Evolutionary conservation across 2,329 filamentous ascomycete genomes (phyloP).

Genomic region (Knufia petricola): DNA sequence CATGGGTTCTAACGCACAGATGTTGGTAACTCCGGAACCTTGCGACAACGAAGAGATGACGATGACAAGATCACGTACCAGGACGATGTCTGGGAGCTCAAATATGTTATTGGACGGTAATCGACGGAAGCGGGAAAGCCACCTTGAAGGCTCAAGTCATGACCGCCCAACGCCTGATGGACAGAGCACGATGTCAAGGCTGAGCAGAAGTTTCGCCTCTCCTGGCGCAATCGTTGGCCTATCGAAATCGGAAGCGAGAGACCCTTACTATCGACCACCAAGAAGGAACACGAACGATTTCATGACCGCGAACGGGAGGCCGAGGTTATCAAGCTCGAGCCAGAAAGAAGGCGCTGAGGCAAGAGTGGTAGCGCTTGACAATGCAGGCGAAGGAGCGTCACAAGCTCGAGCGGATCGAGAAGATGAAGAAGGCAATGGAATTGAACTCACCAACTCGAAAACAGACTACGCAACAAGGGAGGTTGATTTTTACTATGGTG

Average conservation of each 20-base stretch:
- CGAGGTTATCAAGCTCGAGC: slow-evolving; percentile 1
- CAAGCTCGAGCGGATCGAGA: slow-evolving; percentile 30
- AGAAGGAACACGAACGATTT: slow-evolving; percentile 55
- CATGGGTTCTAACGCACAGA: slow-evolving; percentile 71
- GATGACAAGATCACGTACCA: slow-evolving; percentile 43
- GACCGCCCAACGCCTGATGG: slow-evolving; percentile 59
- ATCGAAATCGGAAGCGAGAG: slow-evolving; percentile 39
- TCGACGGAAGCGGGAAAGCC: slow-evolving; percentile 41
- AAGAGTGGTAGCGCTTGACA: slow-evolving; percentile 44
- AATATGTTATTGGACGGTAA: slow-evolving; percentile 49
- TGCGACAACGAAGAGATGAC: slow-evolving; percentile 52
- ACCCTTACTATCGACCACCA: slow-evolving; percentile 85
- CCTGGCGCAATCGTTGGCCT: slow-evolving; percentile 36
- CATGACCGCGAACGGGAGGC: slow-evolving; percentile 25
- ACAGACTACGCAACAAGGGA: slow-evolving; percentile 77
- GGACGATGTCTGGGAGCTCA: slow-evolving; percentile 54
- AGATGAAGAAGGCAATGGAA: slow-evolving; percentile 28
- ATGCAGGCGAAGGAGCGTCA: slow-evolving; percentile 23
- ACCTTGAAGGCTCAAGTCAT: slow-evolving; percentile 33
- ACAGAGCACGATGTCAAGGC: slow-evolving; percentile 62
- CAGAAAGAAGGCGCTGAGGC: slow-evolving; percentile 29
- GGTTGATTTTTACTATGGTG: slow-evolving; percentile 93
- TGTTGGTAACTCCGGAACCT: slow-evolving; percentile 53
- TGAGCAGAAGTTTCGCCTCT: slow-evolving; percentile 32
- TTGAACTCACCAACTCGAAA: slow-evolving; percentile 45